Conservation (phyloP, 1,139 yeast genomes). For the Saccharomyces hybrid region DNA sequence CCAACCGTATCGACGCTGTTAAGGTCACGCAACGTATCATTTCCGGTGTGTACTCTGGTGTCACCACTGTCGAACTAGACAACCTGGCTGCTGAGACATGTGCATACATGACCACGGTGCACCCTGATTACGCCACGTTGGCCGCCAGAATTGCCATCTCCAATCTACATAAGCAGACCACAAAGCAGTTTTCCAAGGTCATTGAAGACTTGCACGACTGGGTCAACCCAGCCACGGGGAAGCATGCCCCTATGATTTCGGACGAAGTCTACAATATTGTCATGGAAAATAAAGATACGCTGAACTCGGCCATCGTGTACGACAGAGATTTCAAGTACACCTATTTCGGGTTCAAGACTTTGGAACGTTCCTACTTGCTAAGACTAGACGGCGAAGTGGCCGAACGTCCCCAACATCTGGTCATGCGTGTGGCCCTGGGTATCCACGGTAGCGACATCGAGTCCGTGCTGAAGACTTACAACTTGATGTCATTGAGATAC, state of each 20-base stretch:
- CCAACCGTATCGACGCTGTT: constrained; percentile 79
- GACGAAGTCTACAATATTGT: constrained; percentile 61
- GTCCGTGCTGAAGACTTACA: constrained; percentile 69
- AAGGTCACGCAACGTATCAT: constrained; percentile 84
- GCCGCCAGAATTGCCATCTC: constrained; percentile 97
- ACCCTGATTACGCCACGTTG: constrained; percentile 91
- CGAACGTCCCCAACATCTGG: constrained; percentile 85
- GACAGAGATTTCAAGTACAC: constrained; percentile 80
- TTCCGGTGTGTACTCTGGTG: constrained; percentile 91
- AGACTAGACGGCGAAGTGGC: constrained; percentile 66
- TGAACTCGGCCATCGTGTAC: constrained; percentile 72
- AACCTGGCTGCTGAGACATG: constrained; percentile 98
- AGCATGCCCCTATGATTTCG: constrained; percentile 74
- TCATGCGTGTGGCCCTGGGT: constrained; percentile 85
- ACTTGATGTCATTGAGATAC: constrained; percentile 73
- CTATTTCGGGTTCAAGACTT: constrained; percentile 81
- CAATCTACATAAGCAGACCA: constrained; percentile 91
- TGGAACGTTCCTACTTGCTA: constrained; percentile 74
- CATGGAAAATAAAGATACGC: constrained; percentile 55
- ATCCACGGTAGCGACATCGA: constrained; percentile 72
- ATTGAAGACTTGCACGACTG: constrained; percentile 59
- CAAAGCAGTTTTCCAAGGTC: constrained; percentile 79
- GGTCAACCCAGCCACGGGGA: constrained; percentile 64
- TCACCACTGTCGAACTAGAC: constrained; percentile 87
- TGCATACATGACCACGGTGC: constrained; percentile 94